Conservation (phyloP, 805 yeast genomes). For the Jamesozyma lodderae region DNA sequence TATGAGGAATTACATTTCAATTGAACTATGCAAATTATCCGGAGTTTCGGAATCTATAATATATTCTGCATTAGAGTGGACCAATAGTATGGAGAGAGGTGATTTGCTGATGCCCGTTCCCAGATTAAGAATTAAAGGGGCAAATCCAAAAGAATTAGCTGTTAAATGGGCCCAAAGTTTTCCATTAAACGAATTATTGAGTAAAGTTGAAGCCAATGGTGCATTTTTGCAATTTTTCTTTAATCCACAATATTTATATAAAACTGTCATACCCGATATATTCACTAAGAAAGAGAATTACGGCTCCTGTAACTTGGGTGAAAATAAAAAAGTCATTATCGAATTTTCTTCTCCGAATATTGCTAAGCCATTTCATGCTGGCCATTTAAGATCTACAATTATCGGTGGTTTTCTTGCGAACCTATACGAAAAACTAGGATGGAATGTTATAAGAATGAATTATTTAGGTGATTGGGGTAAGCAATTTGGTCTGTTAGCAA, state of each 20-base stretch:
- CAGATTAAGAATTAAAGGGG: slow-evolving; percentile 75
- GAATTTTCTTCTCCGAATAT: slow-evolving; percentile 97
- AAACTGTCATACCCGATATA: slow-evolving; percentile 60
- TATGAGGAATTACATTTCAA: slow-evolving; percentile 80
- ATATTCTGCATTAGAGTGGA: slow-evolving; percentile 81
- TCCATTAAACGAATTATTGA: slow-evolving; percentile 59
- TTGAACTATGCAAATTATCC: slow-evolving; percentile 63
- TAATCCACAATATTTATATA: slow-evolving; percentile 53
- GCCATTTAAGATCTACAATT: slow-evolving; percentile 92
- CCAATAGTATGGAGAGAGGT: slow-evolving; percentile 78
- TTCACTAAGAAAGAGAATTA: slow-evolving; percentile 48
- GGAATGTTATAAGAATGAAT: slow-evolving; percentile 82
- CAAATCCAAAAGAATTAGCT: slow-evolving; percentile 64
- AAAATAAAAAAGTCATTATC: slow-evolving; percentile 58
- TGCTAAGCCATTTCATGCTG: slow-evolving; percentile 99
- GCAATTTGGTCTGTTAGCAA: slow-evolving; percentile 91
- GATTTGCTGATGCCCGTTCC: slow-evolving; percentile 89
- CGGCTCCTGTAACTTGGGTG: slow-evolving; percentile 71
- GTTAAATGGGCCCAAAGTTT: slow-evolving; percentile 68
- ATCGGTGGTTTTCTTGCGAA: slow-evolving; percentile 92
- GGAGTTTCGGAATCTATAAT: slow-evolving; percentile 63
- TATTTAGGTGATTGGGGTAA: slow-evolving; percentile 99
- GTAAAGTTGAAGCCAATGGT: slow-evolving; percentile 72
- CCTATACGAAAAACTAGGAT: slow-evolving; percentile 81
- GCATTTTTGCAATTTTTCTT: slow-evolving; percentile 86